Evolutionary conservation across 108 stramenopile species (phyloP), one percentile per base, ranked within the genome.

Genomic region (Fragilariopsis cylindrus): DNA sequence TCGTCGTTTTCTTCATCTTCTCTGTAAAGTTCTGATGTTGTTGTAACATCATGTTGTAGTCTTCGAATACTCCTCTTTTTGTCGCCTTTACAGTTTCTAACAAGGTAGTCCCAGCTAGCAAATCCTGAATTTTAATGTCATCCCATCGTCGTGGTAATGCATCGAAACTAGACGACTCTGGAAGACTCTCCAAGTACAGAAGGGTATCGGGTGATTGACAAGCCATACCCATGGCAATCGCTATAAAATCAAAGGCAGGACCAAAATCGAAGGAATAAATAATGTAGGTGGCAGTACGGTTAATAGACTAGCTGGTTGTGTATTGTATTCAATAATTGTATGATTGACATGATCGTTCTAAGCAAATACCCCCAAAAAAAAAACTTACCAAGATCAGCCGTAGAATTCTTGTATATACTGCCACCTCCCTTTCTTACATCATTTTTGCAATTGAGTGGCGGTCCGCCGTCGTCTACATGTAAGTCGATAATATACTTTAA

Each of bases 71-170:
- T 0, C 82, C 85, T 8, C 45, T 42, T 54, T 82, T 68, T 46
- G 77, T 75, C 7, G 72, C 40, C n/a, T 80, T 16, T 3, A 86
- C 78, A 7, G 78, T 80, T 48, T 72, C 6, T 21, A 85, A 70
- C 18, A 93, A 52, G 2, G 84, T 78, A 8, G 92, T 86, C 42
- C 92, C 88, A 30, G 40, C 13, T 19, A 92, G 78, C 12, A 84
- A 75, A 7, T 50, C 16, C 42, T 76, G 16, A 8, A 88, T 66
- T 13, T 74, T 64, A 2, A 79, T 58, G 30, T 66, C 65, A 7
- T 71, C 50, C 89, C 92, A 93, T 69, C 85, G 83, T 8, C 92
- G 74, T 3, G 92, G 92, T 5, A 92, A 52, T 15, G 42, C 7
- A 60, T 80, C 68, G 46, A 57, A 71, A 5, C 43, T 64, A 11